These are phyloP conservation scores for Juglanconis oblonga DNA, from an alignment of 2,329 filamentous ascomycete species.

Conservation along the genomic window DNA sequence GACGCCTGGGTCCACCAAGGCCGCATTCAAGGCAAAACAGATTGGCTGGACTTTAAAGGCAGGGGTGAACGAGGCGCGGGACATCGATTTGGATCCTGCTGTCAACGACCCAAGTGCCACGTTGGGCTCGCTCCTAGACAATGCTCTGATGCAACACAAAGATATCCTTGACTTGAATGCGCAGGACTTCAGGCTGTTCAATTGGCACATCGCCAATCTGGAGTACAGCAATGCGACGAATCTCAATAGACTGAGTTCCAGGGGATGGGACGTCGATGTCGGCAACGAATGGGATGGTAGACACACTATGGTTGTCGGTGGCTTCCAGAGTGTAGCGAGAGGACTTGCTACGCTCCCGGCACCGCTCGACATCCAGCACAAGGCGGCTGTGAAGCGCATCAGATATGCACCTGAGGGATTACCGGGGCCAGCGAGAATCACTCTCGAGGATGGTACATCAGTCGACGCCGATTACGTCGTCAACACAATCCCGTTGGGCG, in stretches of 20 bases:
- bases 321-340: constrained; percentile 89
- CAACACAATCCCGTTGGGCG: constrained; percentile 84
- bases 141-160: constrained; percentile 86
- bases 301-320: constrained; percentile 89
- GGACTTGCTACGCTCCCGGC: constrained; percentile 77
- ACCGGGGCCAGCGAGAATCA: constrained; percentile 54
- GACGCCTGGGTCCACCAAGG: constrained; percentile 65
- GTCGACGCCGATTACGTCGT: constrained; percentile 90
- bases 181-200: constrained; percentile 85
- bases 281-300: constrained; percentile 96
- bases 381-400: constrained; percentile 70
- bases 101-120: constrained; percentile 67
- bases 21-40: constrained; percentile 70
- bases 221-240: constrained; percentile 96
- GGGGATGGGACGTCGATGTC: constrained; percentile 94
- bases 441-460: constrained; percentile 73
- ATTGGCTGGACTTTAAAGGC: constrained; percentile 81
- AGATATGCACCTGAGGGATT: constrained; percentile 53
- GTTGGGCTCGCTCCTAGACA: constrained; percentile 86
- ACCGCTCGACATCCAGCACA: constrained; percentile 73
- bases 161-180: constrained; percentile 77
- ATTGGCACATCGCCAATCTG: constrained; percentile 97
- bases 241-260: constrained; percentile 80
- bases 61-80: constrained; percentile 59
- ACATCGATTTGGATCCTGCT: constrained; percentile 68